Evolutionary conservation across 768 basidiomycete genomes (phyloP).

Genomic region (Daedaleopsis nitida): DNA sequence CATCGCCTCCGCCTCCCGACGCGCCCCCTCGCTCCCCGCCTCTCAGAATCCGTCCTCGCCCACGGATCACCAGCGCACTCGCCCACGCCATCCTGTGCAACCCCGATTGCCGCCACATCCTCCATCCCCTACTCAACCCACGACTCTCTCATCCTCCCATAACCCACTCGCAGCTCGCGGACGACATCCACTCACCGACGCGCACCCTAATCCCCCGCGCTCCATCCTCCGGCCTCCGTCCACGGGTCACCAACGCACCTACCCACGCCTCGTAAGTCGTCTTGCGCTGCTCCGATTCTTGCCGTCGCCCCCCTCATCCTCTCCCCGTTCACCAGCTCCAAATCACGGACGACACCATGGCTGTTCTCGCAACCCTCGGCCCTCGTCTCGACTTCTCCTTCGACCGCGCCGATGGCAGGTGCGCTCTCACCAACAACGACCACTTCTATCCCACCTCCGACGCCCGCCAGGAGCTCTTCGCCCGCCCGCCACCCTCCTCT

Average conservation of each 20-base stretch:
- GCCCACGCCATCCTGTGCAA: conserved; percentile 10
- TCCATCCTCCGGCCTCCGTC: too few species aligned
- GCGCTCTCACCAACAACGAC: conserved; percentile 27
- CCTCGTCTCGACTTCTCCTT: conserved; percentile 1
- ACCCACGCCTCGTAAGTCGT: neutral
- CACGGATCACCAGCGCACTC: neutral
- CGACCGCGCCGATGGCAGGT: conserved; percentile 19
- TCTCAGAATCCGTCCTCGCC: neutral
- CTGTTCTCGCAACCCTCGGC: neutral
- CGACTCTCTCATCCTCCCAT: too few species aligned
- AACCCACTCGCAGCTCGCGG: neutral
- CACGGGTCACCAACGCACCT: neutral
- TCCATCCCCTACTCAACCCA: neutral
- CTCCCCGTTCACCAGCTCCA: too few species aligned
- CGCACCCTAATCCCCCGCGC: neutral
- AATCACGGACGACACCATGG: neutral
- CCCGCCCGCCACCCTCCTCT: conserved; percentile 27
- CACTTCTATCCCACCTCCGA: conserved; percentile 39
- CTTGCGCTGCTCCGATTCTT: too few species aligned
- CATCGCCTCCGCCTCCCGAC: conserved; percentile 11
- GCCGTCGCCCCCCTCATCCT: too few species aligned
- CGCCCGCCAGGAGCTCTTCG: conserved; percentile 33
- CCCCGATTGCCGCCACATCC: conserved; percentile 12
- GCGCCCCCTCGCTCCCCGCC: conserved; percentile 2
- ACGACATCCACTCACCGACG: too few species aligned